Conservation (phyloP, 768 basidiomycete species). For the Serendipita indica region DNA sequence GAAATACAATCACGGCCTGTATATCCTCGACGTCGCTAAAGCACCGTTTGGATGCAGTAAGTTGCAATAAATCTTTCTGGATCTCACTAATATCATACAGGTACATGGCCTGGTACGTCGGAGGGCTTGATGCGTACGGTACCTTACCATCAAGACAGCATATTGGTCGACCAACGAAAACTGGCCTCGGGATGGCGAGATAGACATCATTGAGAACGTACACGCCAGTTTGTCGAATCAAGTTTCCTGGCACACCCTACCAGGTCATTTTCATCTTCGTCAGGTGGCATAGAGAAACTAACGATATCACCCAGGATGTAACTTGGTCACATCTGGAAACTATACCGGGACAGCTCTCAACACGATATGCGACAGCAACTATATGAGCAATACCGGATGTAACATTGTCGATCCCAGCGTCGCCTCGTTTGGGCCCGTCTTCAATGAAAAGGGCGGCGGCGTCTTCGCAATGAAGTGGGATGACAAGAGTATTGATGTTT, state of each 20-base stretch:
- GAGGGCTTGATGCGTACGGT: constrained; percentile 81
- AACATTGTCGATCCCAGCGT: constrained; percentile 64
- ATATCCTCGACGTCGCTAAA: constrained; percentile 67
- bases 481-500: constrained; percentile 54
- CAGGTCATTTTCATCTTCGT: constrained; percentile 35
- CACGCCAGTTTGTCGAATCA: constrained; percentile 77
- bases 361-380: constrained; percentile 32
- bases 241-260: constrained; percentile 58
- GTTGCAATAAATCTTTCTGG: constrained; percentile 16
- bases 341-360: constrained; percentile 44
- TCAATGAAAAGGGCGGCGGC: constrained; percentile 67
- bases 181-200: constrained; percentile 31
- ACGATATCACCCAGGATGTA: constrained; percentile 34
- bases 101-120: constrained; percentile 77
- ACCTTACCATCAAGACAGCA: too few species aligned
- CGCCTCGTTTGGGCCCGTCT: constrained; percentile 70
- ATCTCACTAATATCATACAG: constrained; percentile 22
- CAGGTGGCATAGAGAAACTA: constrained; percentile 2
- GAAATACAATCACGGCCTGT: constrained; percentile 60
- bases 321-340: constrained; percentile 36
- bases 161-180: constrained; percentile 18
- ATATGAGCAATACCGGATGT: constrained; percentile 53
- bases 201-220: constrained; percentile 68
- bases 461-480: constrained; percentile 89
- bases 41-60: constrained; percentile 83